Evolutionary conservation across 495 filamentous ascomycete genomes (phyloP).

Genomic region (Annulohypoxylon moriforme): DNA sequence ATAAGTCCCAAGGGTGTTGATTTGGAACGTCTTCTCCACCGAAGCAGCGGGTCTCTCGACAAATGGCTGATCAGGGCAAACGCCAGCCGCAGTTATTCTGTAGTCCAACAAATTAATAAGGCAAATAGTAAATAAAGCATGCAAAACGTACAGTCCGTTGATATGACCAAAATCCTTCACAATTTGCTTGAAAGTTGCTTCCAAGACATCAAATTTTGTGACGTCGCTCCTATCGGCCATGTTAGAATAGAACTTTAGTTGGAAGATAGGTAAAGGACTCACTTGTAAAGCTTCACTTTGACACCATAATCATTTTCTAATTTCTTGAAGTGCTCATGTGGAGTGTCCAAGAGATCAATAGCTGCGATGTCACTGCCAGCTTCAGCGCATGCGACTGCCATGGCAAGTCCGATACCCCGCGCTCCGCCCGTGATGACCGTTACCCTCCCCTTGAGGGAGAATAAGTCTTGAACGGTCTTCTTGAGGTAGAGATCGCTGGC

Average conservation of each 20-base stretch:
- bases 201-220: neutral
- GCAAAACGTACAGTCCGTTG: neutral
- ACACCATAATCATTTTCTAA: neutral
- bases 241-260: neutral
- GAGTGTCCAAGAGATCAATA: neutral
- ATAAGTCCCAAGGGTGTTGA: neutral
- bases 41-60: neutral
- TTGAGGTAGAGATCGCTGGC: neutral
- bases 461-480: neutral
- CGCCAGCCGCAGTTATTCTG: neutral
- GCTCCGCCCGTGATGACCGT: neutral
- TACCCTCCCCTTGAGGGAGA: neutral
- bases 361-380: neutral
- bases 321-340: neutral
- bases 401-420: neutral
- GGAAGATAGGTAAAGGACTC: neutral
- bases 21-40: neutral
- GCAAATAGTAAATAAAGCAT: neutral
- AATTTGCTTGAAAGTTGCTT: neutral
- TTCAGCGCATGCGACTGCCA: neutral
- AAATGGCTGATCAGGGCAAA: neutral
- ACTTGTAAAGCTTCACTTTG: neutral
- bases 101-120: neutral
- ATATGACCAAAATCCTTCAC: neutral
- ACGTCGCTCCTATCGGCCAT: neutral